Base-by-base conservation (phyloP, 148 eudicot species). In the Amaranthus palmeri region DNA sequence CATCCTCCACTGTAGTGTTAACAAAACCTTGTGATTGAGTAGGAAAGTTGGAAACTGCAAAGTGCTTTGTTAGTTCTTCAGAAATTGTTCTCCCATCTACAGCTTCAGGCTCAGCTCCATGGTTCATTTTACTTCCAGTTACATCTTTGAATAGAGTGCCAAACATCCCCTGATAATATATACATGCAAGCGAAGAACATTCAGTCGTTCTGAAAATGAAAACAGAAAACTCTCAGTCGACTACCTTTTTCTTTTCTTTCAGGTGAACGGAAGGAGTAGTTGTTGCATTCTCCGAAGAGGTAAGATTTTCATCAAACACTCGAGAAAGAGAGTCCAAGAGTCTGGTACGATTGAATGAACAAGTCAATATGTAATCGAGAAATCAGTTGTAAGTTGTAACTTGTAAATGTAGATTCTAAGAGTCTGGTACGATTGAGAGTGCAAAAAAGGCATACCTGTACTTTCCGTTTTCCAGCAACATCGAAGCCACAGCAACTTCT, bases 241-340 rank as follows among this genome's bases (percentile, higher is more conserved):
- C 6, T 85, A 91, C 99, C 96, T 92, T 96, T 83, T 90, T 92
- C 92, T 88, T 96, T 79, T 96, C 96, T 83, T 91, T 92, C 56
- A 80, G 87, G 56, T 76, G 54, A 65, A 58, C 73, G 46, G 79
- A 80, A 12, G 79, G 72, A 65, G 92, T 79, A 80, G 72, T 43
- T 57, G 76, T 52, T 68, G 76, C 88, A 77, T 80, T 84, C 50
- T 64, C 80, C 68, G 79, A 62, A 64, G 74, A 65, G 54, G 69
- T 72, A 70, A 92, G 36, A 74, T 83, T 81, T 77, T 81, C 81
- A 54, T 84, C 82, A 75, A 81, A 85, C 67, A 96, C 92, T 78
- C 76, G 82, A 54, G 87, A 74, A 72, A 83, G 77, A 15, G 79
- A 82, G 62, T 90, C 92, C 83, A 88, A 45, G 71, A 76, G 81